Conservation (phyloP, 495 filamentous ascomycete genomes). For the Recurvomyces mirabilis region DNA sequence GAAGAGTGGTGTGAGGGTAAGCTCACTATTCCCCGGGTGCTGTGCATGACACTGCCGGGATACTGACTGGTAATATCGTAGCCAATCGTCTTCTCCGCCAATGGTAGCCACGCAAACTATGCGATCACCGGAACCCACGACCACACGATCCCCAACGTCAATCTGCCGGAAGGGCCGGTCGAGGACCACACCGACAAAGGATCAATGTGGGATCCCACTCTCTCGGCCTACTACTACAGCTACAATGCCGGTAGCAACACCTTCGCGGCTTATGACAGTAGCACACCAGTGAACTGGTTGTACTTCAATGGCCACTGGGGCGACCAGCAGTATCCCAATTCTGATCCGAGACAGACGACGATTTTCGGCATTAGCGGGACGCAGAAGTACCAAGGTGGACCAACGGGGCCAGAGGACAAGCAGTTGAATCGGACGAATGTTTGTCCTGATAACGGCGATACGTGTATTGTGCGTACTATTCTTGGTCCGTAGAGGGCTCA, state of each 20-base stretch:
- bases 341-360: slow-evolving; percentile 18
- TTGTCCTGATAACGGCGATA: slow-evolving; percentile 18
- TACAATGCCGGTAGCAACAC: slow-evolving; percentile 11
- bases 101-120: slow-evolving; percentile 26
- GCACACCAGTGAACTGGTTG: slow-evolving; percentile 21
- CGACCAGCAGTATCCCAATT: slow-evolving; percentile 22
- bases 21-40: not conserved
- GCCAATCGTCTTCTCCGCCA: slow-evolving; percentile 18
- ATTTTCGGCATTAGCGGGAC: slow-evolving; percentile 11
- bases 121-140: slow-evolving; percentile 36
- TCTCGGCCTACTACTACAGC: slow-evolving; percentile 21
- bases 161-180: slow-evolving; percentile 33
- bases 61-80: slow-evolving; percentile 6
- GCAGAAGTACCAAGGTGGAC: slow-evolving; percentile 14
- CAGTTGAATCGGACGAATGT: slow-evolving; percentile 18
- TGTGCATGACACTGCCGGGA: slow-evolving; percentile 17
- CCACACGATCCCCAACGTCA: slow-evolving; percentile 54
- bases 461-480: slow-evolving; percentile 9
- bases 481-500: slow-evolving; percentile 4
- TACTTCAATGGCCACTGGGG: slow-evolving; percentile 24
- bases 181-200: slow-evolving; percentile 47
- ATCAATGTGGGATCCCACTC: slow-evolving; percentile 23
- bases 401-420: slow-evolving; percentile 19
- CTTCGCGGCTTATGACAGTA: slow-evolving; percentile 21
- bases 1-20: slow-evolving; percentile 33